Base-by-base conservation (phyloP, 2,329 filamentous ascomycete species). In the Calonectria montana region DNA sequence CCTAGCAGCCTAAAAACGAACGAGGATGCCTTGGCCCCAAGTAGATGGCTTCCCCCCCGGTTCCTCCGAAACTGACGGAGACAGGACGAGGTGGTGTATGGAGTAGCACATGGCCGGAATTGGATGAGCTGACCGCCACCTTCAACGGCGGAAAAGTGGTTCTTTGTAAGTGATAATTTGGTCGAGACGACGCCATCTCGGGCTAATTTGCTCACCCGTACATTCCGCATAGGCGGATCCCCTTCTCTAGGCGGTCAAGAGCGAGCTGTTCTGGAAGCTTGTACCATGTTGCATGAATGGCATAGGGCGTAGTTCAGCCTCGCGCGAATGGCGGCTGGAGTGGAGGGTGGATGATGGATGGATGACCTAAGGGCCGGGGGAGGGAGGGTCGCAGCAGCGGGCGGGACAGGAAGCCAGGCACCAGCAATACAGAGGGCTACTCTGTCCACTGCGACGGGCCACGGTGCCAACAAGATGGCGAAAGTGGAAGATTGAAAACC, bases 281-380 rank as follows among this genome's bases (percentile, higher is more conserved):
- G 53, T 59, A 25, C 53, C 53, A 39, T 59, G 53, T 25, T 23
- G 53, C 53, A 39, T 25, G 8, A 39, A 23, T 25, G 53, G n/a
- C 9, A 16, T 4, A 55, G 21, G 39, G 21, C 39, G 43, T 62
- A 41, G 63, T 65, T 65, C 63, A 65, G 47, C 63, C 37, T 65
- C 47, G 63, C 63, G 64, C 35, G 50, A 55, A 53, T 43, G 48
- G 64, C 64, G 64, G 64, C 64, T 57, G 47, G 43, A n/a, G 37
- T 57, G 47, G 43, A n/a, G 37, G n/a, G n/a, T n/a, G n/a, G n/a
- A n/a, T n/a, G n/a, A n/a, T n/a, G n/a, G n/a, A n/a, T n/a, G n/a
- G 25, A 35, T 59, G 53, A 59, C 53, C n/a, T 35, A 21, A 4
- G 50, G 6, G 2, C 50, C 50, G n/a, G n/a, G 13, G 21, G 31